These are phyloP conservation scores for Tylopilus sp. DNA, from an alignment of 768 basidiomycete genomes.

Conservation along the genomic window DNA sequence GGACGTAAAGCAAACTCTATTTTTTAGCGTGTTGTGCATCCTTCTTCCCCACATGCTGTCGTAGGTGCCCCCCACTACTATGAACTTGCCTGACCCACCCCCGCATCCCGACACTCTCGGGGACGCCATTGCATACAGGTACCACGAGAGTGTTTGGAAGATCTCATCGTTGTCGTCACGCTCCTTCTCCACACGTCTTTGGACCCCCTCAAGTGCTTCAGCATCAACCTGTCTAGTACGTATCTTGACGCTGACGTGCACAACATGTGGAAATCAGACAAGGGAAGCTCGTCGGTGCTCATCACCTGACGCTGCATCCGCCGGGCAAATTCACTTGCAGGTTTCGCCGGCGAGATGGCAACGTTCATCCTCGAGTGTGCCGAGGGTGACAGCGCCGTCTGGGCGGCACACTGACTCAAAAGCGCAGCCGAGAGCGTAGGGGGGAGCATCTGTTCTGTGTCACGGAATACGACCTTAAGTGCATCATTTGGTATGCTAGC, in stretches of 20 bases:
- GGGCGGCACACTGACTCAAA: constrained; percentile 64
- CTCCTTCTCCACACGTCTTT: constrained; percentile 18
- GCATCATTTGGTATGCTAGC: no score
- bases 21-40: constrained; percentile 61
- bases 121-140: neutral
- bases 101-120: neutral
- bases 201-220: constrained; percentile 69
- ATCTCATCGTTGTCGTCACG: constrained; percentile 16
- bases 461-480: no score
- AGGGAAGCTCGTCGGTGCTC: constrained; percentile 63
- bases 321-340: constrained; percentile 33
- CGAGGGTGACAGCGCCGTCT: constrained; percentile 82
- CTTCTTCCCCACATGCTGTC: constrained; percentile 56
- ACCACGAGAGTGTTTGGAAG: constrained; percentile 11
- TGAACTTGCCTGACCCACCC: constrained; percentile 23
- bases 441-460: constrained; percentile 59
- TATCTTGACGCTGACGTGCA: constrained; percentile 63
- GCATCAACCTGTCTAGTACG: constrained; percentile 71
- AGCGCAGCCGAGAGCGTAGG: constrained; percentile 67
- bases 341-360: constrained; percentile 75
- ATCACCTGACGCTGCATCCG: neutral
- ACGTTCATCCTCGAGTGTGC: constrained; percentile 85
- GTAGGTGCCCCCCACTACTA: constrained; percentile 61
- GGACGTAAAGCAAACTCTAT: neutral
- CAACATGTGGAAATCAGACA: constrained; percentile 77